Percentiles rank a stretch among this genome's conserved stretches.
These are phyloP conservation scores for Pseudofabraea citricarpa DNA, from an alignment of 2,329 filamentous ascomycete genomes.

Conservation along the genomic window DNA sequence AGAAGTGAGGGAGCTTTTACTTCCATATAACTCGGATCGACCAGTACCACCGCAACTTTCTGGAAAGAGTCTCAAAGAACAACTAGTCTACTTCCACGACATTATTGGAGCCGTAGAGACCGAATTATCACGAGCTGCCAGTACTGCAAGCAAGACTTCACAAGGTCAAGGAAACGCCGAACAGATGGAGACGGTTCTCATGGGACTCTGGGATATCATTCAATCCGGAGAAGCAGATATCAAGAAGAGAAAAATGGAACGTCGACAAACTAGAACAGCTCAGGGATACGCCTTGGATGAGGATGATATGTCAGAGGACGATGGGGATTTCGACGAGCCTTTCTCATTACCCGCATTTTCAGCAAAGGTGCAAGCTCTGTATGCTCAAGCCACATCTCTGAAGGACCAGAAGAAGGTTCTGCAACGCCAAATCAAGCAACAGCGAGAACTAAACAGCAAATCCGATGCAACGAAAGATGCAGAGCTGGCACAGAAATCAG, in stretches of 20 bases:
- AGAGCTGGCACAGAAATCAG: slow-evolving; percentile 53
- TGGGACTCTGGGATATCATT: slow-evolving; percentile 48
- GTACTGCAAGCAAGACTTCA: slow-evolving; percentile 11
- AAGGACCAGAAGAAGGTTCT: slow-evolving; percentile 87
- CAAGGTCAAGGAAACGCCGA: slow-evolving; percentile 37
- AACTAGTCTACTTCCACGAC: slow-evolving; percentile 63
- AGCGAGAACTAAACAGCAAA: slow-evolving; percentile 86
- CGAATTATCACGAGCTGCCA: slow-evolving; percentile 19
- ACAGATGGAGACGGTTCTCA: slow-evolving; percentile 50
- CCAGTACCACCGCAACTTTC: slow-evolving; percentile 54
- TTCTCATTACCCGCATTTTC: slow-evolving; percentile 76
- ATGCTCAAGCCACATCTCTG: slow-evolving; percentile 69
- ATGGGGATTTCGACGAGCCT: slow-evolving; percentile 51
- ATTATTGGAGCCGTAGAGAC: slow-evolving; percentile 46
- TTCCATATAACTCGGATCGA: slow-evolving; percentile 41
- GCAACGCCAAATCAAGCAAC: slow-evolving; percentile 89
- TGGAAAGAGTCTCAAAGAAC: slow-evolving; percentile 56
- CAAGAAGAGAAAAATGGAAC: slow-evolving; percentile 48
- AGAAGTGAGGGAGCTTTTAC: slow-evolving; percentile 56
- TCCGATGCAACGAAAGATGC: slow-evolving; percentile 69
- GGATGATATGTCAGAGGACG: slow-evolving; percentile 56
- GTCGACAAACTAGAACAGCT: slow-evolving; percentile 46
- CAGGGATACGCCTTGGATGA: slow-evolving; percentile 55
- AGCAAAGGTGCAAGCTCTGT: slow-evolving; percentile 72
- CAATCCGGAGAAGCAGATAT: slow-evolving; percentile 46